phyloP scores from a whole-genome alignment of 2,329 filamentous ascomycete genomes.

The Bertia moriformis region DNA sequence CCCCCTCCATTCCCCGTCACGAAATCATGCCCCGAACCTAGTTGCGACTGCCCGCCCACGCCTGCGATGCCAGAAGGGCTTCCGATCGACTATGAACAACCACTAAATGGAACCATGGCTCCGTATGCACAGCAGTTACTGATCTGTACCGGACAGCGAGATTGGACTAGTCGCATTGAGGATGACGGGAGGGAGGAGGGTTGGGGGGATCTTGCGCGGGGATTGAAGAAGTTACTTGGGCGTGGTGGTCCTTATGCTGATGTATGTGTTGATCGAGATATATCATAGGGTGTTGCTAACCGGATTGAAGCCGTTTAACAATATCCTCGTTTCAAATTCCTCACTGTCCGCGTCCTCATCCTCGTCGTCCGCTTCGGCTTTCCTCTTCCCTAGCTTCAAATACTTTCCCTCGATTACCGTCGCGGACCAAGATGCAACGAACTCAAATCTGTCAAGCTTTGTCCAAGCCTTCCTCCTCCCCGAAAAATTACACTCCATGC shows the following conservation, averaged over 20 bases:
- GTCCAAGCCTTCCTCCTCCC: slow-evolving; percentile 56
- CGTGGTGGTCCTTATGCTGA: slow-evolving; percentile 52
- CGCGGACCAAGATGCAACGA: slow-evolving; percentile 7
- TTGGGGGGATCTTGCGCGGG: slow-evolving; percentile 51
- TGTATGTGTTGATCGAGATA: too few relatives aligned
- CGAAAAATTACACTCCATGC: slow-evolving; percentile 40
- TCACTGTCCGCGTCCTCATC: slow-evolving; percentile 25
- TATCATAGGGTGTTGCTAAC: slow-evolving; percentile 1
- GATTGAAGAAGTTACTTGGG: slow-evolving; percentile 57
- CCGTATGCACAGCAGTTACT: slow-evolving; percentile 71
- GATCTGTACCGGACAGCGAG: slow-evolving; percentile 63
- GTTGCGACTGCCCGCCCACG: slow-evolving; percentile 59
- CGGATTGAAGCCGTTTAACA: slow-evolving; percentile 33
- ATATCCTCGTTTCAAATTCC: slow-evolving; percentile 59
- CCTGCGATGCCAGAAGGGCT: slow-evolving; percentile 51
- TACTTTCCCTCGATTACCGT: slow-evolving; percentile 50
- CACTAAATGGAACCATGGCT: slow-evolving; percentile 64
- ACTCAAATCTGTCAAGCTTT: slow-evolving; percentile 15
- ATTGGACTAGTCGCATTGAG: slow-evolving; percentile 77
- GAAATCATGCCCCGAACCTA: slow-evolving; percentile 54
- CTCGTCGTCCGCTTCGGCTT: slow-evolving; percentile 46
- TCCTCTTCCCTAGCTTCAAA: slow-evolving; percentile 72
- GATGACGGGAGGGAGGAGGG: slow-evolving; percentile 43
- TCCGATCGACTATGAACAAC: slow-evolving; percentile 58
- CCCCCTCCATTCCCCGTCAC: neutral